These are phyloP conservation scores for Nemophila menziesii DNA, from an alignment of 257 asterid species.

Conservation along the genomic window DNA sequence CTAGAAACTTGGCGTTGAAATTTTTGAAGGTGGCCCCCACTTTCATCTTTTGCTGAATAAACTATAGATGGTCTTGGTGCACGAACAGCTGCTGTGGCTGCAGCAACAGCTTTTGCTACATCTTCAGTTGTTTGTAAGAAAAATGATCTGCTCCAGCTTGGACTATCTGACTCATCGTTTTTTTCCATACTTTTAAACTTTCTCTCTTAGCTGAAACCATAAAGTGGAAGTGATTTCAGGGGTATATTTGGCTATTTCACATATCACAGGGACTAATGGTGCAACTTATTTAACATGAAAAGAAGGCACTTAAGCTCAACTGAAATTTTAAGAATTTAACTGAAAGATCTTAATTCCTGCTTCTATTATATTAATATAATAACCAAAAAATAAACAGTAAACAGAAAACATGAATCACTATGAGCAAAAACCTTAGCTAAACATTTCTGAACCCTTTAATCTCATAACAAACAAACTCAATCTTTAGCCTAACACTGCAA, in stretches of 20 bases:
- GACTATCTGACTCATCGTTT: constrained; percentile 65
- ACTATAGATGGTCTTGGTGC: constrained; percentile 87
- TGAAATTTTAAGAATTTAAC: not conserved
- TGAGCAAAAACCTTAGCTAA: no score
- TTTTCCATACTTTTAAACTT: constrained; percentile 50
- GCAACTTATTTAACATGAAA: no score
- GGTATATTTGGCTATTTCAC: not conserved
- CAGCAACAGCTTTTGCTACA: constrained; percentile 91
- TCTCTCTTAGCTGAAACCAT: constrained; percentile 21
- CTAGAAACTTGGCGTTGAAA: constrained; percentile 83
- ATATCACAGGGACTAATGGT: constrained; percentile 1
- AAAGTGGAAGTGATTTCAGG: constrained; percentile 9
- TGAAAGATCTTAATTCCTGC: not conserved
- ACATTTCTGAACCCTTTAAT: not conserved
- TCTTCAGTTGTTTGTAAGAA: constrained; percentile 87
- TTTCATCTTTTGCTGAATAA: constrained; percentile 79
- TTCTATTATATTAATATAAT: no score
- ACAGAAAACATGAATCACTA: not conserved
- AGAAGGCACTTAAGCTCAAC: no score
- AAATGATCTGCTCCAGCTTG: constrained; percentile 82
- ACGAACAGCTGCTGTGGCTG: constrained; percentile 83
- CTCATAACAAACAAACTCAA: not conserved
- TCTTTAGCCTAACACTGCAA: not conserved
- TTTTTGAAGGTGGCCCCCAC: constrained; percentile 62
- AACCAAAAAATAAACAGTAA: not conserved